These are phyloP conservation scores for Tulasnella sp. DNA, from an alignment of 768 basidiomycete genomes.

Conservation along the genomic window DNA sequence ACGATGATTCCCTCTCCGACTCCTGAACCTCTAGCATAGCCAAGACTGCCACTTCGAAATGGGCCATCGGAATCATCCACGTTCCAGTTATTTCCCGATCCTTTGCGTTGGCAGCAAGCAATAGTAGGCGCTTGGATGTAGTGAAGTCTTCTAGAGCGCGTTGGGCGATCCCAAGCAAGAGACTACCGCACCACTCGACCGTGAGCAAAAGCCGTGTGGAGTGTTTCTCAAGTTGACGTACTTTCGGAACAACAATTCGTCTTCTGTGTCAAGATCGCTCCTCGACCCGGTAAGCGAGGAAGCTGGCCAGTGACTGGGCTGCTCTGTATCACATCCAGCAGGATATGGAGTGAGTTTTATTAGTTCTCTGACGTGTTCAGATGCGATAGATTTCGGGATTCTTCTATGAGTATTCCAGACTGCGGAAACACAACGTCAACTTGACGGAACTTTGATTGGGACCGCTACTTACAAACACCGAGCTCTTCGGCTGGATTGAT, in stretches of 20 bases:
- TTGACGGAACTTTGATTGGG: not conserved
- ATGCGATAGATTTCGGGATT: constrained; percentile 40
- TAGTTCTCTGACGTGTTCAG: constrained; percentile 48
- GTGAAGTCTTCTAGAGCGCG: not conserved
- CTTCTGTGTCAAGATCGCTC: constrained; percentile 11
- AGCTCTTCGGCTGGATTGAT: constrained; percentile 55
- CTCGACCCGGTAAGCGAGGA: not conserved
- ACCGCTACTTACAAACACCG: constrained; percentile 44
- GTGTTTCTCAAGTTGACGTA: not conserved
- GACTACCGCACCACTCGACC: not conserved
- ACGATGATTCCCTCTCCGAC: not conserved
- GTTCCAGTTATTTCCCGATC: not conserved
- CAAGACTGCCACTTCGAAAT: constrained; percentile 16
- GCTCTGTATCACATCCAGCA: constrained; percentile 18
- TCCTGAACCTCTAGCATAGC: constrained; percentile 8
- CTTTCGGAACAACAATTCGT: constrained; percentile 11
- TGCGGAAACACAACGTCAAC: constrained; percentile 20
- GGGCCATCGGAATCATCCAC: constrained; percentile 7
- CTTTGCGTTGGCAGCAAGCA: not conserved
- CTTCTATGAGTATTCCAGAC: constrained; percentile 76
- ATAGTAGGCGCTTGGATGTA: not conserved
- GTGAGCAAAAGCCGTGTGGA: not conserved
- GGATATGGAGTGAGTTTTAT: constrained; percentile 36
- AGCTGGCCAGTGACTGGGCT: not conserved
- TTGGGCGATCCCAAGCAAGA: constrained; percentile 13